Conservation (phyloP, 2,329 filamentous ascomycete genomes). For the Dothideomycetes sp. region DNA sequence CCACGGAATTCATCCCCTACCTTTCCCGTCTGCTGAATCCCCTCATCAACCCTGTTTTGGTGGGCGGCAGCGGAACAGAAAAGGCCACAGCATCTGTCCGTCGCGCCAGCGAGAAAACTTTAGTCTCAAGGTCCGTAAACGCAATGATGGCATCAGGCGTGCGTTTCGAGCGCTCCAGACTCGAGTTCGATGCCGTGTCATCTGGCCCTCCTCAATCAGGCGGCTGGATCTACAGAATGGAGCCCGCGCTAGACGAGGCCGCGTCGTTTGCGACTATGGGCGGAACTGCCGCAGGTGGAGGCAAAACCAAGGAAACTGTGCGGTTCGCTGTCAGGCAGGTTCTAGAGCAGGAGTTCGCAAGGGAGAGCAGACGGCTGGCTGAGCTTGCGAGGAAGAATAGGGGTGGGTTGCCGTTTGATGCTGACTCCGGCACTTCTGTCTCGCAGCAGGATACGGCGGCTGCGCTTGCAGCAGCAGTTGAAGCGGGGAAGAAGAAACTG, state of each 20-base stretch:
- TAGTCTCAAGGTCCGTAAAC: conserved; percentile 69
- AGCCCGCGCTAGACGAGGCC: conserved; percentile 77
- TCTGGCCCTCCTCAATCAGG: conserved; percentile 13
- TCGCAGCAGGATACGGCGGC: conserved; percentile 6
- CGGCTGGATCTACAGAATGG: conserved; percentile 85
- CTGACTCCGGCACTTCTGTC: conserved; percentile 9
- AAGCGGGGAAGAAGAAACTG: conserved; percentile 26
- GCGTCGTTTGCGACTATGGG: conserved; percentile 59
- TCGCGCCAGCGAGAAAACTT: conserved; percentile 70
- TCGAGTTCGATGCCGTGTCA: conserved; percentile 47
- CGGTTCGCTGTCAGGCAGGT: conserved; percentile 92
- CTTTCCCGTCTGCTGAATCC: conserved; percentile 75
- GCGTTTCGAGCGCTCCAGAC: conserved; percentile 65
- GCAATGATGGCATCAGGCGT: conserved; percentile 78
- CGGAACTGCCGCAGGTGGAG: conserved; percentile 37
- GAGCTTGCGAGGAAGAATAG: conserved; percentile 55
- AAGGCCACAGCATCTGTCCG: conserved; percentile 65
- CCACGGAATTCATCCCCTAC: conserved; percentile 76
- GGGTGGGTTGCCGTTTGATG: conserved; percentile 24
- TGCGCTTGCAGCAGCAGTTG: conserved; percentile 14
- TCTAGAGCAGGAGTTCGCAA: conserved; percentile 78
- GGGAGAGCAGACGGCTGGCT: conserved; percentile 57
- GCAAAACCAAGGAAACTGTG: conserved; percentile 38
- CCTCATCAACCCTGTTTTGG: conserved; percentile 80
- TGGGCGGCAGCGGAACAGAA: conserved; percentile 40